Conservation (phyloP, 129 eudicot genomes). For the Chrysanthemum makinoi region DNA sequence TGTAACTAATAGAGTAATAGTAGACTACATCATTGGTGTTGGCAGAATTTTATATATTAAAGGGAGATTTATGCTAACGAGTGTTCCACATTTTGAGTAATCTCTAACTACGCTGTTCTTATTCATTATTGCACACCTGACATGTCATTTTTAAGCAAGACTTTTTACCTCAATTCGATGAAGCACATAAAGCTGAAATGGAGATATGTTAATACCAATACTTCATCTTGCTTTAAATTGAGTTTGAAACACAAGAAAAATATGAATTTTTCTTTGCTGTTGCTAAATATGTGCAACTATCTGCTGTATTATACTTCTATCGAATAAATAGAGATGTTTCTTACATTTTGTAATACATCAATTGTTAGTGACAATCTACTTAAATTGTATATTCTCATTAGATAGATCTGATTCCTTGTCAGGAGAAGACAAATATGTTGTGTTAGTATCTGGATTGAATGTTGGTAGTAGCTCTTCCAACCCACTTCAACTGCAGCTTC, state of each 20-base stretch:
- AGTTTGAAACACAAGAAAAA: too few species aligned
- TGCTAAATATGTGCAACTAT: conserved; percentile 1
- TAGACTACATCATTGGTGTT: too few species aligned
- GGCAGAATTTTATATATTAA: too few species aligned
- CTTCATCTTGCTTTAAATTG: too few species aligned
- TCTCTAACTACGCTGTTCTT: too few species aligned
- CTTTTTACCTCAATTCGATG: neutral
- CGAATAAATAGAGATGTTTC: conserved; percentile 8
- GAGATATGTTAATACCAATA: neutral
- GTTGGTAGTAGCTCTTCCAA: conserved; percentile 74
- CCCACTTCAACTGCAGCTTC: conserved; percentile 86
- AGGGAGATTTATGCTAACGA: too few species aligned
- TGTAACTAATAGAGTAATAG: too few species aligned
- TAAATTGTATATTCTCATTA: neutral
- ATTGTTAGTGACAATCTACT: neutral
- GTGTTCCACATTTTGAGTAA: too few species aligned
- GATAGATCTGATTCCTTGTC: conserved; percentile 12
- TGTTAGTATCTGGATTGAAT: conserved; percentile 80
- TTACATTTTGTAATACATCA: conserved; percentile 1
- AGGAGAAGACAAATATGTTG: conserved; percentile 91
- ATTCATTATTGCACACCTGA: too few species aligned
- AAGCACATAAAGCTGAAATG: neutral
- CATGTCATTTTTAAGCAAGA: too few species aligned
- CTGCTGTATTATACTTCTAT: neutral
- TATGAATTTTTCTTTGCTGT: neutral